phyloP scores from a whole-genome alignment of 169 alveolate species.

The Plasmodium coatneyi region DNA sequence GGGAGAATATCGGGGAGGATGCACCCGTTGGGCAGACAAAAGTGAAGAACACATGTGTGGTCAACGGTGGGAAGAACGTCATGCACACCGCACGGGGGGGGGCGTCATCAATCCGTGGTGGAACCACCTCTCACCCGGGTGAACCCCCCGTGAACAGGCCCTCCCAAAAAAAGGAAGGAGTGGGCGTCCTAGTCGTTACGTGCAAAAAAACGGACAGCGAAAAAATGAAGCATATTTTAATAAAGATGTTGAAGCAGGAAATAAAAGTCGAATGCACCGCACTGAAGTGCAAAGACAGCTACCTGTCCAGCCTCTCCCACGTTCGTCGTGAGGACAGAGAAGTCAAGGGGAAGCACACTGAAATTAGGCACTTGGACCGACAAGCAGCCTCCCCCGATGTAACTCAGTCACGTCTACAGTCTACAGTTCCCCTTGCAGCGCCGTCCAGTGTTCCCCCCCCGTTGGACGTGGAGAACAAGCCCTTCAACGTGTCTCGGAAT shows the following conservation, averaged over 20 bases:
- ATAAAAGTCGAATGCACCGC: constrained; percentile 37
- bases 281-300: constrained; percentile 17
- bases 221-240: constrained; percentile 42
- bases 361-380: not conserved
- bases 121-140: not conserved
- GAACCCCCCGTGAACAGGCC: not conserved
- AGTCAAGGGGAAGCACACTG: not conserved
- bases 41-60: not conserved
- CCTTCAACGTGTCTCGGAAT: constrained; percentile 33
- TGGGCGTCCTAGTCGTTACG: constrained; percentile 60
- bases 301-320: not conserved
- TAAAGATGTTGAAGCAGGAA: constrained; percentile 59
- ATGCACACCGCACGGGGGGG: not conserved
- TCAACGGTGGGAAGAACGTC: not conserved
- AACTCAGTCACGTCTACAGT: not conserved
- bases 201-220: constrained; percentile 55
- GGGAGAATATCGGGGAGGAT: not conserved
- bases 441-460: not conserved
- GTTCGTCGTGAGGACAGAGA: not conserved
- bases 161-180: constrained; percentile 31
- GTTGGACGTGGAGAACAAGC: not conserved
- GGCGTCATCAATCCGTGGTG: not conserved
- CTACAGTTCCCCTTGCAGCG: not conserved
- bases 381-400: not conserved
- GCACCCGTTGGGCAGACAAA: not conserved